Evolutionary conservation across 179 eudicot genomes (phyloP).

Genomic region (Spinacia oleracea): DNA sequence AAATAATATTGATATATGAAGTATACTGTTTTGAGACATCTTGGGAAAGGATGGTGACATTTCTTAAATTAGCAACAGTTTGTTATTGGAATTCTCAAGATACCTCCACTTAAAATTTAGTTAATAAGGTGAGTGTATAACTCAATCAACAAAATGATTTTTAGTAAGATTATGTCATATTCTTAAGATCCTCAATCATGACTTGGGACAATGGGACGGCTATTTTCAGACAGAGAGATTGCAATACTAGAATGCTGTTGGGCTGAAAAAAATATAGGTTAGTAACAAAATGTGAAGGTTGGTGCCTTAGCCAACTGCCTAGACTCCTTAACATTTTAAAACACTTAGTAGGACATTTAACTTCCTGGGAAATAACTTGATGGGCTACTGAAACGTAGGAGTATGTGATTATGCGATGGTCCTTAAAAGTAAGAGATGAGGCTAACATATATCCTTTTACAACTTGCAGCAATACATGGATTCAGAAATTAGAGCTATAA

Average conservation of each 20-base stretch:
- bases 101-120: neutral
- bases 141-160: neutral
- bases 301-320: neutral
- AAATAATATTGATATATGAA: no score
- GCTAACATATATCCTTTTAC: slow-evolving; percentile 1
- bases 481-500: slow-evolving; percentile 89
- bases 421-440: neutral
- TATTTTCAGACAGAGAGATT: neutral
- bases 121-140: neutral
- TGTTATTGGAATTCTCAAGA: neutral
- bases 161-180: neutral
- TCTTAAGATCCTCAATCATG: neutral
- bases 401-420: neutral
- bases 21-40: neutral
- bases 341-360: neutral
- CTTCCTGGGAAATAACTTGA: neutral
- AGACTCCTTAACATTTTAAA: neutral
- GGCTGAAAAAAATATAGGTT: neutral
- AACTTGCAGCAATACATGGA: slow-evolving; percentile 76
- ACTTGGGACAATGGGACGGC: neutral
- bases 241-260: neutral
- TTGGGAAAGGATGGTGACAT: neutral
- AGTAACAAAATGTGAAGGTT: neutral
- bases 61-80: neutral
- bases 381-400: no score